Evolutionary conservation across 2,329 filamentous ascomycete species (phyloP).

Genomic region (Penicillium sp.): DNA sequence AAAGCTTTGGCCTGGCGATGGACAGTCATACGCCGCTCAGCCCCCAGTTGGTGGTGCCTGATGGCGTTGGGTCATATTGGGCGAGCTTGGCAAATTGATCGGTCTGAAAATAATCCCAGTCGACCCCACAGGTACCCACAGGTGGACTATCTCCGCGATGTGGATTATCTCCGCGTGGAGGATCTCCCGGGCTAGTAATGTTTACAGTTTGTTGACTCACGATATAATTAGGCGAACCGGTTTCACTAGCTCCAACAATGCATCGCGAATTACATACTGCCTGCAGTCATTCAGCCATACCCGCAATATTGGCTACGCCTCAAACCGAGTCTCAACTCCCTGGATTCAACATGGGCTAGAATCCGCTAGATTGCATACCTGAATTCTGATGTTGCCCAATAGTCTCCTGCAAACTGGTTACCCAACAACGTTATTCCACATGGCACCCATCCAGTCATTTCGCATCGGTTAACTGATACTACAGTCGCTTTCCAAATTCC

Average conservation of each 20-base stretch:
- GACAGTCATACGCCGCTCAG: neutral
- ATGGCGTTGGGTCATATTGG: neutral
- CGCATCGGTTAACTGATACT: neutral
- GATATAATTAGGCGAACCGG: neutral
- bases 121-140: constrained; percentile 1
- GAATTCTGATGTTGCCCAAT: neutral
- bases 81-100: neutral
- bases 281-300: neutral
- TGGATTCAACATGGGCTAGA: neutral
- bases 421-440: neutral
- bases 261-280: neutral
- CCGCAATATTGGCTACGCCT: neutral
- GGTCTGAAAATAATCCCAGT: neutral
- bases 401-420: neutral
- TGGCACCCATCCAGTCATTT: neutral
- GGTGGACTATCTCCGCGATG: neutral
- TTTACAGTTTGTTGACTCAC: neutral
- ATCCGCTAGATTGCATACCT: neutral
- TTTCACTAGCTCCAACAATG: neutral
- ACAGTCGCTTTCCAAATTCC: neutral
- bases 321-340: neutral
- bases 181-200: neutral
- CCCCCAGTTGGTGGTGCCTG: constrained; percentile 2
- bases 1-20: constrained; percentile 1
- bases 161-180: neutral